These are phyloP conservation scores for Eimeria acervulina DNA, from an alignment of 169 alveolate species.

Conservation along the genomic window DNA sequence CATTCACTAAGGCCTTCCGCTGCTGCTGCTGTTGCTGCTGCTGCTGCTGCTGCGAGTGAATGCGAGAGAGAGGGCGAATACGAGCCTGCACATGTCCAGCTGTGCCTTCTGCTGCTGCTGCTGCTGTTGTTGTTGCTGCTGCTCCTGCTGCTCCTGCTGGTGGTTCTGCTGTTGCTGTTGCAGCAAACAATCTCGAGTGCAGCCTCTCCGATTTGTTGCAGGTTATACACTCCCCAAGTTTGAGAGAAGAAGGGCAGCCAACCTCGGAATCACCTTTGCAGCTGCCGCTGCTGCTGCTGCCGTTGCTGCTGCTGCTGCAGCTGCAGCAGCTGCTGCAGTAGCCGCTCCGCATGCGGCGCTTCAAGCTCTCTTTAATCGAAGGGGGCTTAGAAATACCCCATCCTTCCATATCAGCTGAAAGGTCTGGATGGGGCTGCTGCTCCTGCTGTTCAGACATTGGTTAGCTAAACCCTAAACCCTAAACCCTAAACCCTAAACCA, in stretches of 20 bases:
- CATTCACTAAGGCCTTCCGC: background rate
- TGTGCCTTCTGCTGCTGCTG: background rate
- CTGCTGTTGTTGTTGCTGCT: background rate
- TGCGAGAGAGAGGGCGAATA: background rate
- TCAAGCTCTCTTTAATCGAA: too few relatives aligned
- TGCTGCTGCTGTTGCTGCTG: constrained; percentile 49
- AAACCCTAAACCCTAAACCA: too few relatives aligned
- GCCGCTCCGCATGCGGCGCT: background rate
- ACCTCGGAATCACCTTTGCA: too few relatives aligned
- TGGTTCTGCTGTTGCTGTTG: background rate
- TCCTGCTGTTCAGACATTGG: background rate
- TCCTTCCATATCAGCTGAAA: background rate
- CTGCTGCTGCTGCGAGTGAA: constrained; percentile 35
- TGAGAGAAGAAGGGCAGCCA: too few relatives aligned
- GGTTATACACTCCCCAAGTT: too few relatives aligned
- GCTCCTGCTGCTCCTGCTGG: constrained; percentile 35
- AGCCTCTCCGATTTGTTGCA: too few relatives aligned
- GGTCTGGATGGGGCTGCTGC: background rate
- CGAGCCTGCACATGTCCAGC: constrained; percentile 36
- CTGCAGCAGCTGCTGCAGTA: constrained; percentile 8
- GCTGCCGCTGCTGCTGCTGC: constrained; percentile 18
- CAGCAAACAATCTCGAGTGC: too few relatives aligned
- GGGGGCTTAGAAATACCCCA: background rate
- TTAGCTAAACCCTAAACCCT: too few relatives aligned
- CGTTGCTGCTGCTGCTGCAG: background rate